Evolutionary conservation across 345 rosid species (phyloP).

Genomic region (Syzygium grande): DNA sequence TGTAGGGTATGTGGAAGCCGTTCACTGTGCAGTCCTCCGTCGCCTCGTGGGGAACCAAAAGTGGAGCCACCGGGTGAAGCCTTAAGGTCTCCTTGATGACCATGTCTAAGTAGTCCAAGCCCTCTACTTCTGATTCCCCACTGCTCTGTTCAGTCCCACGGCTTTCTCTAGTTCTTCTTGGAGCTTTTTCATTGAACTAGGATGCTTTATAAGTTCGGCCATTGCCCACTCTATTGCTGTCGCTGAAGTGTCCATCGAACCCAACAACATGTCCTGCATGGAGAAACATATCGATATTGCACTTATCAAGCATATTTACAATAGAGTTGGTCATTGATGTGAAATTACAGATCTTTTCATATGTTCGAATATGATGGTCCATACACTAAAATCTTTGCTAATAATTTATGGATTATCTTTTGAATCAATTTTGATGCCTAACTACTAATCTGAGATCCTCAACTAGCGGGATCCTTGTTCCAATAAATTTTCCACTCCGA

Average conservation of each 20-base stretch:
- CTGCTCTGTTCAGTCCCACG: slow-evolving; percentile 27
- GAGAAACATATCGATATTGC: not conserved
- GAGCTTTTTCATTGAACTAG: slow-evolving; percentile 17
- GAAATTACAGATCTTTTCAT: too few species aligned
- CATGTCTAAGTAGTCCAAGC: slow-evolving; percentile 23
- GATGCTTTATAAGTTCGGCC: slow-evolving; percentile 26
- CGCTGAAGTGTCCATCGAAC: slow-evolving; percentile 19
- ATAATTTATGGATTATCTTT: too few species aligned
- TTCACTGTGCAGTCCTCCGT: slow-evolving; percentile 13
- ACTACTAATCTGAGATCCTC: too few species aligned
- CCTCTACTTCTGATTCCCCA: slow-evolving; percentile 32
- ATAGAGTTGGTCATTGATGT: not conserved
- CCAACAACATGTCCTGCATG: slow-evolving; percentile 18
- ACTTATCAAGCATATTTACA: not conserved
- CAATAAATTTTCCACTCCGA: too few species aligned
- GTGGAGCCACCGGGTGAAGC: slow-evolving; percentile 36
- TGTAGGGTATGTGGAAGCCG: slow-evolving; percentile 23
- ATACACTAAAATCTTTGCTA: too few species aligned
- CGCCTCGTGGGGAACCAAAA: slow-evolving; percentile 21
- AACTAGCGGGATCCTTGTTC: too few species aligned
- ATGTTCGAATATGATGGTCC: too few species aligned
- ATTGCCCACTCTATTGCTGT: slow-evolving; percentile 19
- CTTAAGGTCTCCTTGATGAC: slow-evolving; percentile 38
- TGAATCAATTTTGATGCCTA: too few species aligned
- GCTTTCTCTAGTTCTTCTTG: slow-evolving; percentile 22